Percentiles rank a stretch among this genome's conserved stretches.
Evolutionary conservation across 2,329 filamentous ascomycete genomes (phyloP).

Genomic region (Chaetomium sp.): DNA sequence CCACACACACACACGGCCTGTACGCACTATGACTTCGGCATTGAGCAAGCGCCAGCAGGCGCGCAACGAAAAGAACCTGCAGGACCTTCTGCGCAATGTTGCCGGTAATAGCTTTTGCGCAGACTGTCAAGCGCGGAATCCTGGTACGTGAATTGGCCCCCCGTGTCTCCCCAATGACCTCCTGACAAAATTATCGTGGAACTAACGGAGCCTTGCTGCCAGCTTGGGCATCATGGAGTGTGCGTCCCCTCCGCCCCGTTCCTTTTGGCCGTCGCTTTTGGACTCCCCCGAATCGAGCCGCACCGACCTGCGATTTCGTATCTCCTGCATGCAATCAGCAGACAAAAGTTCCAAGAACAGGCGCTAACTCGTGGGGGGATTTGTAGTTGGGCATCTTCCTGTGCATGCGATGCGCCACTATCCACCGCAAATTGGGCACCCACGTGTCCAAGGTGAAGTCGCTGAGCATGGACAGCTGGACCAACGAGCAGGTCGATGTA

Average conservation of each 20-base stretch:
- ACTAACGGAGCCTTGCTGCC: constrained; percentile 26
- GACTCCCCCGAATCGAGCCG: background rate
- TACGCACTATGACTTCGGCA: constrained; percentile 47
- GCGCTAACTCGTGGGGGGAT: constrained; percentile 6
- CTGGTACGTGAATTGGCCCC: constrained; percentile 54
- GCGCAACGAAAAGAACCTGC: constrained; percentile 87
- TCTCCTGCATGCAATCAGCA: background rate
- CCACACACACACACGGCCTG: background rate
- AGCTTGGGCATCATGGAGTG: constrained; percentile 97
- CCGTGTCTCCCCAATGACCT: background rate
- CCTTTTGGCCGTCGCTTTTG: constrained; percentile 36
- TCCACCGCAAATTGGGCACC: constrained; percentile 94
- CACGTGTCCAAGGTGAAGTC: constrained; percentile 99
- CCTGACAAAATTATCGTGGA: constrained; percentile 22
- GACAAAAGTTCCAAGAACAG: background rate
- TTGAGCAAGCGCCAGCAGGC: constrained; percentile 96
- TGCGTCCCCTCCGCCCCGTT: constrained; percentile 33
- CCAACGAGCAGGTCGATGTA: constrained; percentile 92
- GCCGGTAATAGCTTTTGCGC: constrained; percentile 91
- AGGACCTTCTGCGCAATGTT: constrained; percentile 77
- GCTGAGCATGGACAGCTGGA: constrained; percentile 97
- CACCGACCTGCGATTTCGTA: background rate
- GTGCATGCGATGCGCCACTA: constrained; percentile 92
- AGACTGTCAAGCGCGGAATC: constrained; percentile 86
- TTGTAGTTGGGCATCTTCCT: constrained; percentile 83